These are phyloP conservation scores for Metschnikowia rubicola DNA, from an alignment of 805 yeast species.

Conservation along the genomic window DNA sequence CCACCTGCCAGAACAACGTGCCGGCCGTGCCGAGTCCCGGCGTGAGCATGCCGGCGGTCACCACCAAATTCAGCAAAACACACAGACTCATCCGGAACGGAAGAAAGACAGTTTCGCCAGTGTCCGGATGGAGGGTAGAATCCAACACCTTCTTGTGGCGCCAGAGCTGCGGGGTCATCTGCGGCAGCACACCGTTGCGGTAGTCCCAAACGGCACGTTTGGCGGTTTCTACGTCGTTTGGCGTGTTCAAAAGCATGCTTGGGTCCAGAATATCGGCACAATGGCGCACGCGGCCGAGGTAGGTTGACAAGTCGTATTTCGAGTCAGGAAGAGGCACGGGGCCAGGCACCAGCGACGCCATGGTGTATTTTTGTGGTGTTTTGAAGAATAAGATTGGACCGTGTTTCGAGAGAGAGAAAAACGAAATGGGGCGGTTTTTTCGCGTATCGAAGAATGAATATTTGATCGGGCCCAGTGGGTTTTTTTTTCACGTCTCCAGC, in stretches of 20 bases:
- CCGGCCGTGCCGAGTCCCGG: constrained; percentile 90
- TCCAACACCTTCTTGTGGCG: constrained; percentile 81
- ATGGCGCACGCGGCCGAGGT: constrained; percentile 93
- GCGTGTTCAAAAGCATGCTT: constrained; percentile 72
- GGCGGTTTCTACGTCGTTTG: constrained; percentile 60
- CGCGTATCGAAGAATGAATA: too few species aligned
- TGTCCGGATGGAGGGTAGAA: constrained; percentile 94
- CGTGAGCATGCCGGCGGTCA: constrained; percentile 96
- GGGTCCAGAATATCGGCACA: constrained; percentile 94
- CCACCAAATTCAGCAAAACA: constrained; percentile 89
- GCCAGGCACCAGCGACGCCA: constrained; percentile 91
- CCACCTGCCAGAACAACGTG: constrained; percentile 95
- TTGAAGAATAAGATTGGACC: not conserved
- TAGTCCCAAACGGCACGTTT: constrained; percentile 65
- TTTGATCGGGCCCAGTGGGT: too few species aligned
- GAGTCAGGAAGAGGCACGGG: constrained; percentile 77
- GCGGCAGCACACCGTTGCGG: constrained; percentile 60
- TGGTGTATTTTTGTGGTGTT: constrained; percentile 22
- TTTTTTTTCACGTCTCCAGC: too few species aligned
- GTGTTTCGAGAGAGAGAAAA: too few species aligned
- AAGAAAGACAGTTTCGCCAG: constrained; percentile 84
- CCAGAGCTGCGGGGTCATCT: constrained; percentile 84
- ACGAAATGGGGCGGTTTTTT: too few species aligned
- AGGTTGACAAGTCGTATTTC: constrained; percentile 72
- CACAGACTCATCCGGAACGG: constrained; percentile 98